phyloP scores from a whole-genome alignment of 2,329 filamentous ascomycete genomes.

The Sporothrix globosa region DNA sequence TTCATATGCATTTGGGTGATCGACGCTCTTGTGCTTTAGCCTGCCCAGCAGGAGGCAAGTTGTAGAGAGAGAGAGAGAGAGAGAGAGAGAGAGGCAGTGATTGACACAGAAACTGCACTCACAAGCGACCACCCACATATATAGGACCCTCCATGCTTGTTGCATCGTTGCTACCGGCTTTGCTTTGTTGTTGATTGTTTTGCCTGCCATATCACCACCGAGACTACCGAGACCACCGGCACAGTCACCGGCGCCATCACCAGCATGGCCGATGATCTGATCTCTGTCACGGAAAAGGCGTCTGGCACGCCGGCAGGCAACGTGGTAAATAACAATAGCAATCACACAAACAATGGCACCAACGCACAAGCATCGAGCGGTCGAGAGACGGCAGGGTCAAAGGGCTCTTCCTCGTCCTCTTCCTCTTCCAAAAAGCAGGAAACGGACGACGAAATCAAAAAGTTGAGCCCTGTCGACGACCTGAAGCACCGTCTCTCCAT shows the following conservation, averaged over 20 bases:
- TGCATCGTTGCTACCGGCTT: constrained; percentile 25
- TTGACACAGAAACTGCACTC: background rate
- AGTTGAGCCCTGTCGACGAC: constrained; percentile 41
- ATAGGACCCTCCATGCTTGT: constrained; percentile 36
- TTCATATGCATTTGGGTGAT: constrained; percentile 38
- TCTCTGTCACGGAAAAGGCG: constrained; percentile 32
- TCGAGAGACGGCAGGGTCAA: constrained; percentile 38
- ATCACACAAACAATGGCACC: constrained; percentile 39
- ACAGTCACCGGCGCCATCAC: constrained; percentile 8
- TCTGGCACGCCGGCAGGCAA: constrained; percentile 24
- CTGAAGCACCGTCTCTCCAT: constrained; percentile 47
- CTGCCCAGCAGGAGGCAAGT: constrained; percentile 26
- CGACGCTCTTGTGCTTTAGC: constrained; percentile 33
- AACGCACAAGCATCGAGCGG: constrained; percentile 39
- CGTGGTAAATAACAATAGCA: constrained; percentile 31
- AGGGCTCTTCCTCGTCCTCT: constrained; percentile 23
- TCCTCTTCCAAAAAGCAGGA: background rate
- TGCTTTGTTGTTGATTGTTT: constrained; percentile 37
- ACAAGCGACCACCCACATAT: constrained; percentile 35
- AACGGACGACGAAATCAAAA: background rate
- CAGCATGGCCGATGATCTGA: constrained; percentile 42
- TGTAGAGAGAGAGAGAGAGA: background rate
- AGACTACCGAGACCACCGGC: background rate
- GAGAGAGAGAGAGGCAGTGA: background rate
- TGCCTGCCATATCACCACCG: constrained; percentile 20